Evolutionary conservation across 805 yeast genomes (phyloP).

Genomic region (Candida argentea): DNA sequence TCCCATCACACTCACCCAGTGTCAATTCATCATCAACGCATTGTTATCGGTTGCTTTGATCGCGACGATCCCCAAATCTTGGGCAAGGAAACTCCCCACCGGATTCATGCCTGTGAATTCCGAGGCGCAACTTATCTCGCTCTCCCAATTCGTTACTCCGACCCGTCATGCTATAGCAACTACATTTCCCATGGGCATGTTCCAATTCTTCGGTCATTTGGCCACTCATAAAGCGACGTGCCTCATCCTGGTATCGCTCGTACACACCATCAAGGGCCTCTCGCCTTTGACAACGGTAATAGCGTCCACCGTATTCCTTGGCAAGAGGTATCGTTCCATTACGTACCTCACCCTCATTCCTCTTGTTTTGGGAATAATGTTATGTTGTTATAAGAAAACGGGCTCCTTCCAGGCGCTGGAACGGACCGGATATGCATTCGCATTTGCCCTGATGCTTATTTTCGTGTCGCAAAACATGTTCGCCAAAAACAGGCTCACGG

Average conservation of each 20-base stretch:
- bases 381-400: constrained; percentile 52
- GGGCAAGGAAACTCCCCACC: constrained; percentile 26
- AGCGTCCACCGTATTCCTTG: constrained; percentile 58
- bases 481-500: constrained; percentile 63
- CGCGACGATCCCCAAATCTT: constrained; percentile 20
- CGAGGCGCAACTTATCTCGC: constrained; percentile 2
- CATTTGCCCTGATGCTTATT: constrained; percentile 49
- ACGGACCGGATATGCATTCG: constrained; percentile 36
- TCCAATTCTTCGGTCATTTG: constrained; percentile 88
- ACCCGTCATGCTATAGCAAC: constrained; percentile 42
- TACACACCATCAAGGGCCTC: constrained; percentile 87
- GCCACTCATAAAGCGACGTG: constrained; percentile 89
- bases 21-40: constrained; percentile 73
- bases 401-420: constrained; percentile 11
- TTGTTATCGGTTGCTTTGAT: constrained; percentile 42
- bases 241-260: constrained; percentile 85
- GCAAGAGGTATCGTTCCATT: constrained; percentile 42
- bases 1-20: constrained; percentile 84
- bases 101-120: constrained; percentile 38
- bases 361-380: constrained; percentile 73
- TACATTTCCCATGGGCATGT: constrained; percentile 89
- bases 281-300: constrained; percentile 84
- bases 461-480: constrained; percentile 74
- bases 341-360: constrained; percentile 80
- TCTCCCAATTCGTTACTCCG: constrained; percentile 39